Conservation (phyloP, 1,284 basidiomycete species). For the Fomitopsis schrenkii region DNA sequence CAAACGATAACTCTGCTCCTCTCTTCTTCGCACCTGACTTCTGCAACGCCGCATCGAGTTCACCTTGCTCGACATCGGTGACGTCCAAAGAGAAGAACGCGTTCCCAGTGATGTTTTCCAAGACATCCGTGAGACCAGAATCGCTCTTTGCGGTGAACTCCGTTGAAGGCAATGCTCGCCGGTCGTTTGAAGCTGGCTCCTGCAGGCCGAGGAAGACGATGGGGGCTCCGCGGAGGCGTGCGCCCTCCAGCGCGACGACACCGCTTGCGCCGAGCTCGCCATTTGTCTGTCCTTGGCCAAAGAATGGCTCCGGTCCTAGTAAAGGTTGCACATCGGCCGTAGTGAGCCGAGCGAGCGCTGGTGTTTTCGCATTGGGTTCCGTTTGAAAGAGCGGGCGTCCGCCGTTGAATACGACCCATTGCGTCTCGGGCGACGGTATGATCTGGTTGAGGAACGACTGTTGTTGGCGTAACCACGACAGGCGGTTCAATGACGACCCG, state of each 20-base stretch:
- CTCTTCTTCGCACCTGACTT: slow-evolving; percentile 32
- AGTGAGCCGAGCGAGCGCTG: slow-evolving; percentile 46
- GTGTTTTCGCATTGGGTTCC: slow-evolving; percentile 17
- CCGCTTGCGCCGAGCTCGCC: slow-evolving; percentile 41
- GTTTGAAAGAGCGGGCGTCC: slow-evolving; percentile 57
- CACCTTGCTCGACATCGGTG: slow-evolving; percentile 43
- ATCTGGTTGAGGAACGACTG: slow-evolving; percentile 69
- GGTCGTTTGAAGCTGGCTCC: slow-evolving; percentile 44
- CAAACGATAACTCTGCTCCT: slow-evolving; percentile 50
- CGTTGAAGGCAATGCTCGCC: slow-evolving; percentile 52
- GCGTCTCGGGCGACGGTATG: slow-evolving; percentile 50
- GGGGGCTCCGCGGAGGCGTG: slow-evolving; percentile 52
- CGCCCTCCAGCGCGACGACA: slow-evolving; percentile 52
- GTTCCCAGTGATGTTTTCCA: slow-evolving; percentile 63
- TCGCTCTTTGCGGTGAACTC: slow-evolving; percentile 46
- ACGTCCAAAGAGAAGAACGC: slow-evolving; percentile 83
- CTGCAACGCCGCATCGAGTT: slow-evolving; percentile 42
- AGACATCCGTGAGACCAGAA: slow-evolving; percentile 29
- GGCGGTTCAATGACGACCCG: slow-evolving; percentile 82
- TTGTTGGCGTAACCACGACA: slow-evolving; percentile 80
- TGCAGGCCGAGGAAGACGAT: slow-evolving; percentile 79
- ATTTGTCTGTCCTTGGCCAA: slow-evolving; percentile 60
- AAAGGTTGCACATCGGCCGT: slow-evolving; percentile 49
- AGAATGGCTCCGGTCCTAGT: slow-evolving; percentile 47
- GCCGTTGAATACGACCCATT: slow-evolving; percentile 72